phyloP scores from a whole-genome alignment of 1,139 yeast species.

The Casaregolazyma suthepensis region DNA sequence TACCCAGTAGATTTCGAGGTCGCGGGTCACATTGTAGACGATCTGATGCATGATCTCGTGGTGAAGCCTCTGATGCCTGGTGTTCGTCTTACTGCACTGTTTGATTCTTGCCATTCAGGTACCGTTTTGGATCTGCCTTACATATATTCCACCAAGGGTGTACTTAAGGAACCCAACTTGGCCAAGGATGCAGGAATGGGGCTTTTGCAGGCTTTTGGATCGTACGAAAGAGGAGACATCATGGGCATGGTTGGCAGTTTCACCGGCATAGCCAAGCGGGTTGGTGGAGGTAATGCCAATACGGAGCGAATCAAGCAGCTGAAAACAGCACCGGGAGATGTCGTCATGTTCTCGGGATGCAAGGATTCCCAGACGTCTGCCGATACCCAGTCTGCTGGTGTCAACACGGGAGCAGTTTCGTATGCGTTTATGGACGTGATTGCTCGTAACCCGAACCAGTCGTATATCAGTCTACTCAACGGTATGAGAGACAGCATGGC shows the following conservation, averaged over 20 bases:
- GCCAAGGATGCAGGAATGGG: constrained; percentile 81
- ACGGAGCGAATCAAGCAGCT: constrained; percentile 44
- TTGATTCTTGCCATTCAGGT: constrained; percentile 93
- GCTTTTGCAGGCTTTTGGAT: constrained; percentile 61
- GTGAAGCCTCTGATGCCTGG: constrained; percentile 76
- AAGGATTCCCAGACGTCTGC: constrained; percentile 80
- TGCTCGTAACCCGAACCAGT: constrained; percentile 61
- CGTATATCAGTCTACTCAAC: constrained; percentile 70
- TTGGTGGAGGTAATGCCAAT: constrained; percentile 34
- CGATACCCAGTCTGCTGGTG: constrained; percentile 73
- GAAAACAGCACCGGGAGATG: constrained; percentile 86
- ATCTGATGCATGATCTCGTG: constrained; percentile 75
- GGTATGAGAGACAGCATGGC: constrained; percentile 67
- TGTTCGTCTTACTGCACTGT: constrained; percentile 79
- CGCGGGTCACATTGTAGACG: constrained; percentile 74
- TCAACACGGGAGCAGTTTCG: constrained; percentile 90
- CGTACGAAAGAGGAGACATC: constrained; percentile 68
- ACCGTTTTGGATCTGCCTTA: constrained; percentile 86
- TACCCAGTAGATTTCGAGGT: constrained; percentile 83
- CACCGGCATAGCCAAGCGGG: constrained; percentile 46
- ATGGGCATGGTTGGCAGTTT: constrained; percentile 48
- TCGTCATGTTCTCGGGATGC: constrained; percentile 80
- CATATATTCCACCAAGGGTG: constrained; percentile 85
- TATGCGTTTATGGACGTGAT: constrained; percentile 78
- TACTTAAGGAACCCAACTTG: constrained; percentile 81